Evolutionary conservation across 306 rosid species (phyloP).

Genomic region (Vigna reflexopilosa): DNA sequence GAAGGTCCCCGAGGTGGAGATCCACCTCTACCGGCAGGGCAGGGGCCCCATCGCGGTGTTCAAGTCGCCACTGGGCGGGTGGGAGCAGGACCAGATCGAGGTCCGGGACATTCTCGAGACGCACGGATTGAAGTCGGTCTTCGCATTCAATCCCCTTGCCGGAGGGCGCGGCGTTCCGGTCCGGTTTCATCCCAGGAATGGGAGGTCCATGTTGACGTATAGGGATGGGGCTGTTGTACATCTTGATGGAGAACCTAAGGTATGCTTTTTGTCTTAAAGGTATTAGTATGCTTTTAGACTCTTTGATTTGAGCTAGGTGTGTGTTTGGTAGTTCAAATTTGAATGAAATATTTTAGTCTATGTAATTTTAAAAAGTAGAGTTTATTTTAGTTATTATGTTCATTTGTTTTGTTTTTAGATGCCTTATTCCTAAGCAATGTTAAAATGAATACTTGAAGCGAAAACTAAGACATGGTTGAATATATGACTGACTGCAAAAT

Average conservation of each 20-base stretch:
- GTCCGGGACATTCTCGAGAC: conserved; percentile 78
- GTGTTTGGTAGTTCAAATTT: too few species aligned
- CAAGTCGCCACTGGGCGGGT: conserved; percentile 71
- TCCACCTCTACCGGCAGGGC: conserved; percentile 68
- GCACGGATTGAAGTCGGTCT: conserved; percentile 68
- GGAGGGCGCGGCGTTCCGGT: conserved; percentile 78
- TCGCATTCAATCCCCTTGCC: conserved; percentile 60
- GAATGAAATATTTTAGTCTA: too few species aligned
- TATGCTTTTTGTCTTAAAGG: neutral
- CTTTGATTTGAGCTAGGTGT: too few species aligned
- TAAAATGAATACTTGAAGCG: too few species aligned
- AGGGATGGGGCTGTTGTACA: conserved; percentile 65
- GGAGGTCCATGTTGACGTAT: conserved; percentile 73
- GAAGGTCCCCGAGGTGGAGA: conserved; percentile 50
- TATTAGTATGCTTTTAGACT: too few species aligned
- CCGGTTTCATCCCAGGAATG: conserved; percentile 74
- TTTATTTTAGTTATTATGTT: too few species aligned
- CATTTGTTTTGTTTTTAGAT: too few species aligned
- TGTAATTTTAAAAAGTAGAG: too few species aligned
- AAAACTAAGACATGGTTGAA: too few species aligned
- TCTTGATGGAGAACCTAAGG: conserved; percentile 94
- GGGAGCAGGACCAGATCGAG: conserved; percentile 93
- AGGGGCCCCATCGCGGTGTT: conserved; percentile 81
- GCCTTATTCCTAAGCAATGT: too few species aligned
- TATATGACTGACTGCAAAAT: too few species aligned